Percentiles rank a stretch among this genome's conserved stretches.
Evolutionary conservation across 1,284 basidiomycete species (phyloP).

Genomic region (Puccinia sorghi): DNA sequence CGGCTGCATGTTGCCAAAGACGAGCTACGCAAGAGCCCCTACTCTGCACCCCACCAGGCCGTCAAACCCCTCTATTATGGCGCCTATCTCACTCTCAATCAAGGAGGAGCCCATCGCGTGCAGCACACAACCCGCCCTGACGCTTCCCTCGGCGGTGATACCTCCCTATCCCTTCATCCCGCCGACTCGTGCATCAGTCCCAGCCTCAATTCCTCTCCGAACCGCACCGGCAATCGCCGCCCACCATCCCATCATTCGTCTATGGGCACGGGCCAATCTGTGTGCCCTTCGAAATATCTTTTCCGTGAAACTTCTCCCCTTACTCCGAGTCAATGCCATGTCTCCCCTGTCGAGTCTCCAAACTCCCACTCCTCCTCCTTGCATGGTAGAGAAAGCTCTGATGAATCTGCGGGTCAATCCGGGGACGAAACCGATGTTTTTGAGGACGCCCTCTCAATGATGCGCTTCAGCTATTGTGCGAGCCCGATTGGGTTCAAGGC

Average conservation of each 20-base stretch:
- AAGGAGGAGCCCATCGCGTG: not conserved
- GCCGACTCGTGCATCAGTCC: no score
- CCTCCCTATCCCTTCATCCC: not conserved
- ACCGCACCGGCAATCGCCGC: not conserved
- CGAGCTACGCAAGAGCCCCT: no score
- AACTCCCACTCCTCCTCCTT: not conserved
- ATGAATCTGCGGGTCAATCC: not conserved
- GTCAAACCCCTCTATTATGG: not conserved
- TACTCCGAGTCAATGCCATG: not conserved
- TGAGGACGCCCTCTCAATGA: slow-evolving; percentile 15
- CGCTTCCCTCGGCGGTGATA: not conserved
- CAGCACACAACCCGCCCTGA: not conserved
- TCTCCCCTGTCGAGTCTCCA: not conserved
- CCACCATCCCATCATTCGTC: not conserved
- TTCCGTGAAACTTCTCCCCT: not conserved
- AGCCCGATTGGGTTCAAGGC: not conserved
- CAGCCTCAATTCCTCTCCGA: not conserved
- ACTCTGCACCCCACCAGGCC: no score
- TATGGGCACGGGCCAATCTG: not conserved
- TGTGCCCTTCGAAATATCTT: not conserved
- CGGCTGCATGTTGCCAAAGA: no score
- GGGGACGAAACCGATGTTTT: not conserved
- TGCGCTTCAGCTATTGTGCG: not conserved
- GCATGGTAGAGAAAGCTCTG: not conserved
- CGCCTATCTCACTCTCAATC: not conserved